Evolutionary conservation across 2,329 filamentous ascomycete genomes (phyloP).

Genomic region (Clarireedia homoeocarpa): DNA sequence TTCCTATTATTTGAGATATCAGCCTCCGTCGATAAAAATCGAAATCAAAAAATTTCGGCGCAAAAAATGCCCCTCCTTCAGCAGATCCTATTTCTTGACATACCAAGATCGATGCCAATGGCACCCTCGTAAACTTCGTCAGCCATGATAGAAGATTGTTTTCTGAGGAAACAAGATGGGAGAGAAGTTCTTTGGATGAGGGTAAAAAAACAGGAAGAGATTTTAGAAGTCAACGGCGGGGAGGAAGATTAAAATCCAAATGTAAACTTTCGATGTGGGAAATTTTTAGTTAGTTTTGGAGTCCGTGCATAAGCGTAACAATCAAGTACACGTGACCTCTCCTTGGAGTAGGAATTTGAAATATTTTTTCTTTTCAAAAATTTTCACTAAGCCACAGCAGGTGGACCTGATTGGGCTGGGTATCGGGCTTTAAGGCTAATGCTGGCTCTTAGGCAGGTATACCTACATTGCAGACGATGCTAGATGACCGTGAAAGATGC

Average conservation of each 20-base stretch:
- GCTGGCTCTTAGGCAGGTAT: background rate
- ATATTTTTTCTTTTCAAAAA: background rate
- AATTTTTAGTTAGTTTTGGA: background rate
- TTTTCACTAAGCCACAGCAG: background rate
- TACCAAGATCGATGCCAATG: slow-evolving; percentile 99
- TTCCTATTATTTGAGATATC: slow-evolving; percentile 52
- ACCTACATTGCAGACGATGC: no score
- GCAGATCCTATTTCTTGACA: slow-evolving; percentile 26
- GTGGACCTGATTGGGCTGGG: background rate
- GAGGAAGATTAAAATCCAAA: slow-evolving; percentile 3
- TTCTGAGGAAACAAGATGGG: slow-evolving; percentile 13
- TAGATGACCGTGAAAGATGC: no score
- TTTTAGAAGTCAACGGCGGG: slow-evolving; percentile 9
- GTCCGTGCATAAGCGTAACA: background rate
- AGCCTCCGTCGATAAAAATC: background rate
- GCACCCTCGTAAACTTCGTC: slow-evolving; percentile 99
- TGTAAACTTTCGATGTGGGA: background rate
- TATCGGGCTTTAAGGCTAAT: background rate
- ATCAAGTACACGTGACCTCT: background rate
- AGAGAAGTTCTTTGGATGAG: slow-evolving; percentile 10
- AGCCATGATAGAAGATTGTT: slow-evolving; percentile 59
- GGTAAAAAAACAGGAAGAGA: slow-evolving; percentile 4
- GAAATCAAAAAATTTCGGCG: background rate
- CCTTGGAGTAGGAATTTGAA: background rate
- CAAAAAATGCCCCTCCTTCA: slow-evolving; percentile 4